Percentiles rank a stretch among this genome's conserved stretches.
Conservation (phyloP, 257 asterid genomes). For the Gynochthodes officinalis region DNA sequence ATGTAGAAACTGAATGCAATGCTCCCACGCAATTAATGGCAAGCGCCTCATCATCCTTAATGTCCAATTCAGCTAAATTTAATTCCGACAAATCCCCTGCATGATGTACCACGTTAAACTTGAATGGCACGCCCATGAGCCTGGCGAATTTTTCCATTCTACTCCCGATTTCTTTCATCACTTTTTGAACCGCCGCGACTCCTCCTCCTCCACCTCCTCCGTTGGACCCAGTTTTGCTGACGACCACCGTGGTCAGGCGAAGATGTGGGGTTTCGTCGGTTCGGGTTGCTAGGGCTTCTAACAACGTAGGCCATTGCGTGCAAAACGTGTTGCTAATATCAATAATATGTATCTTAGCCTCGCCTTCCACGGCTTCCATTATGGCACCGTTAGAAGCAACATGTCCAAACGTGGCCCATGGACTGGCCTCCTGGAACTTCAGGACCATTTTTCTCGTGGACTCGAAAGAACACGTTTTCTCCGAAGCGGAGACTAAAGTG, state of each 20-base stretch:
- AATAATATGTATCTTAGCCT: slow-evolving; percentile 58
- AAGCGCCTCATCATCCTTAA: slow-evolving; percentile 69
- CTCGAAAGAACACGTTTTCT: slow-evolving; percentile 65
- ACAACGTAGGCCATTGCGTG: slow-evolving; percentile 97
- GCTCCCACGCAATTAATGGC: slow-evolving; percentile 80
- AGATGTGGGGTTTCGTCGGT: slow-evolving; percentile 89
- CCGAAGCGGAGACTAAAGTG: slow-evolving; percentile 52
- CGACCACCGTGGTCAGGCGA: slow-evolving; percentile 67
- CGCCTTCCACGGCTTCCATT: slow-evolving; percentile 92
- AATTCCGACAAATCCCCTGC: slow-evolving; percentile 71
- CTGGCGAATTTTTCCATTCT: slow-evolving; percentile 94
- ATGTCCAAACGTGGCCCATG: slow-evolving; percentile 91
- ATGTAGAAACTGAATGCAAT: slow-evolving; percentile 53
- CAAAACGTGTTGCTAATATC: slow-evolving; percentile 85
- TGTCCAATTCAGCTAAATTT: slow-evolving; percentile 43
- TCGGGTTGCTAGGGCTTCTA: slow-evolving; percentile 92
- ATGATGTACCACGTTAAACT: slow-evolving; percentile 62
- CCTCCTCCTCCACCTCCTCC: slow-evolving; percentile 20
- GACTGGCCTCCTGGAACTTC: slow-evolving; percentile 90
- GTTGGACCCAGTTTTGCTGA: slow-evolving; percentile 23
- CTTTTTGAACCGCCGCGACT: slow-evolving; percentile 45
- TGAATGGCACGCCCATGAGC: slow-evolving; percentile 94
- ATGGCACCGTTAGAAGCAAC: slow-evolving; percentile 92
- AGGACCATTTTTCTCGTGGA: slow-evolving; percentile 63
- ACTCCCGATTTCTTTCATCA: slow-evolving; percentile 79